Conservation (phyloP, 2,329 filamentous ascomycete species). For the Pseudocercospora crystallina region DNA sequence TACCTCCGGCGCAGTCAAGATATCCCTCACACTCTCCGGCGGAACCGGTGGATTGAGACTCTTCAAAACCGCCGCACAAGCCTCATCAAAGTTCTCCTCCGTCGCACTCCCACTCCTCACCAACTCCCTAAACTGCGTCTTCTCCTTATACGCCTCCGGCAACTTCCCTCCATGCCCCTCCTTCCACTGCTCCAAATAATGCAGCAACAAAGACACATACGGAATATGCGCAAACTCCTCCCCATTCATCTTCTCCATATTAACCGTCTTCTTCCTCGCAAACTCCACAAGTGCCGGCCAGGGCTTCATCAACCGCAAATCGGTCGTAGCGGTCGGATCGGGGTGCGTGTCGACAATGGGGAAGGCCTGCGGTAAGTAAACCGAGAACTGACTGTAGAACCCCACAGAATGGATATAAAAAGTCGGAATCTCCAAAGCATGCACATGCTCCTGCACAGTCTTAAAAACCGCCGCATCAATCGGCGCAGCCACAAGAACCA, state of each 20-base stretch:
- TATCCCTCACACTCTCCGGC: constrained; percentile 68
- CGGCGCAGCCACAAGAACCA: constrained; percentile 63
- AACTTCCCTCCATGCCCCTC: constrained; percentile 63
- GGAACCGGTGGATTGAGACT: constrained; percentile 70
- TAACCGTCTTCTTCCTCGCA: constrained; percentile 62
- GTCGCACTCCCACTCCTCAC: constrained; percentile 70
- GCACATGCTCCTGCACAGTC: constrained; percentile 51
- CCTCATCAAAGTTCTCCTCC: constrained; percentile 97
- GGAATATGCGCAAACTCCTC: constrained; percentile 91
- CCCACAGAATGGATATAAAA: constrained; percentile 86
- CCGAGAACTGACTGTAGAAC: constrained; percentile 87
- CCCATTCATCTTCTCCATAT: constrained; percentile 66
- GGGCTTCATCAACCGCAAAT: constrained; percentile 78
- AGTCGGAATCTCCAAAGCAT: constrained; percentile 65
- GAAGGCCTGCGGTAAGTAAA: constrained; percentile 74
- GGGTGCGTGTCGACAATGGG: constrained; percentile 96
- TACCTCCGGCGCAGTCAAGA: constrained; percentile 71
- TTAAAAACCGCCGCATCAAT: constrained; percentile 54
- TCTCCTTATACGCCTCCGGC: constrained; percentile 79
- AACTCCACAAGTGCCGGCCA: constrained; percentile 80
- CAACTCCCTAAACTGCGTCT: constrained; percentile 73
- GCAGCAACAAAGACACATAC: constrained; percentile 76
- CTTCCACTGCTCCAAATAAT: constrained; percentile 83
- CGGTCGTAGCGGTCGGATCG: constrained; percentile 77
- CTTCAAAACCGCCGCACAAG: constrained; percentile 81